Evolutionary conservation across 345 rosid genomes (phyloP).

Genomic region (Moricandia arvensis): DNA sequence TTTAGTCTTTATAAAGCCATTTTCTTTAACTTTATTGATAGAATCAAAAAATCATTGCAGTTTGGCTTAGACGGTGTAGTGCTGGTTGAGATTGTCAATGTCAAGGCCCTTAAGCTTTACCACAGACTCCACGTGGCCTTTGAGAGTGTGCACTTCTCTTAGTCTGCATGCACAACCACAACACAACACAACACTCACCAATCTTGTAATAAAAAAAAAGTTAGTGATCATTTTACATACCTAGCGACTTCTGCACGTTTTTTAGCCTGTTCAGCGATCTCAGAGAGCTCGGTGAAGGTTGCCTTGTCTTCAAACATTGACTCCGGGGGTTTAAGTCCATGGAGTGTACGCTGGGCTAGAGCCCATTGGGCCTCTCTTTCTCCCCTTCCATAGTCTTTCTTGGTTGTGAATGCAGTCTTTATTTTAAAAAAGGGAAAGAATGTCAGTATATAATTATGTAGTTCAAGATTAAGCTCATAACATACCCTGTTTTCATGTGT

Average conservation of each 20-base stretch:
- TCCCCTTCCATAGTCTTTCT: conserved; percentile 79
- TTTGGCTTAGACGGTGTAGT: conserved; percentile 54
- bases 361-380: conserved; percentile 95
- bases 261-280: conserved; percentile 94
- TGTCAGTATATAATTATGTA: neutral
- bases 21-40: conserved; percentile 28
- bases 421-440: neutral
- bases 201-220: neutral
- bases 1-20: conserved; percentile 6
- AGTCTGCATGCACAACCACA: conserved; percentile 45
- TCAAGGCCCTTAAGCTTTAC: conserved; percentile 71
- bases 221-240: conserved; percentile 32
- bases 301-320: conserved; percentile 52
- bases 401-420: conserved; percentile 79
- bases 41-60: neutral
- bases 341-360: conserved; percentile 74
- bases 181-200: conserved; percentile 8
- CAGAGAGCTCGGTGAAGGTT: conserved; percentile 66
- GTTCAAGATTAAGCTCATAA: neutral
- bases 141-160: conserved; percentile 67
- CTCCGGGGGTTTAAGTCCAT: conserved; percentile 64
- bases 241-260: conserved; percentile 91
- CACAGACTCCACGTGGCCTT: conserved; percentile 75
- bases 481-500: no score
- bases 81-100: conserved; percentile 70